phyloP scores from a whole-genome alignment of 495 filamentous ascomycete genomes.

The Ascobolus immersus region DNA sequence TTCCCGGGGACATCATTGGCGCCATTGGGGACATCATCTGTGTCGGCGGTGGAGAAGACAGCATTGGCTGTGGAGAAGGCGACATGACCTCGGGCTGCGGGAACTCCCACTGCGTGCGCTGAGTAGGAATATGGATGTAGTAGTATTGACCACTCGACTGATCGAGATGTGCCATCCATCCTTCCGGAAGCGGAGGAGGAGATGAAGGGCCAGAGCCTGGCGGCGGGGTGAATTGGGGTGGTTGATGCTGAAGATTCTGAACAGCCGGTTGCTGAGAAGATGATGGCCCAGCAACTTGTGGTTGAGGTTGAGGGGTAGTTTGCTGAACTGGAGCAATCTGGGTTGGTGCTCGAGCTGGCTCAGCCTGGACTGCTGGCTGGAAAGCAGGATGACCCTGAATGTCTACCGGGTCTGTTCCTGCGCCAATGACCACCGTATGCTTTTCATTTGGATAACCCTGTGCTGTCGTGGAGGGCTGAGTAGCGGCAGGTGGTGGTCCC shows the following conservation, averaged over 20 bases:
- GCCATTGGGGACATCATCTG: slow-evolving; percentile 54
- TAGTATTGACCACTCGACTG: slow-evolving; percentile 92
- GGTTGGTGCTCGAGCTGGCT: too few relatives aligned
- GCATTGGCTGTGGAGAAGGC: slow-evolving; percentile 27
- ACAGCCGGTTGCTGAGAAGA: slow-evolving; percentile 24
- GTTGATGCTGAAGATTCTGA: slow-evolving; percentile 17
- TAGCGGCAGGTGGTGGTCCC: slow-evolving; percentile 18
- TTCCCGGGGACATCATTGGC: slow-evolving; percentile 38
- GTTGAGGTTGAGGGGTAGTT: slow-evolving; percentile 3
- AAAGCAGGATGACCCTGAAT: slow-evolving; percentile 13
- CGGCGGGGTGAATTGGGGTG: slow-evolving; percentile 24
- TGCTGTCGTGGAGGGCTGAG: slow-evolving; percentile 30
- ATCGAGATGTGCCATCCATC: slow-evolving; percentile 94
- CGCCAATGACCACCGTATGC: slow-evolving; percentile 19
- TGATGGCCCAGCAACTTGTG: too few relatives aligned
- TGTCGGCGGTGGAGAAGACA: slow-evolving; percentile 47
- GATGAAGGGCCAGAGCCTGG: slow-evolving; percentile 41
- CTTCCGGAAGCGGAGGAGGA: slow-evolving; percentile 80
- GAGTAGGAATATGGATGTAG: slow-evolving; percentile 88
- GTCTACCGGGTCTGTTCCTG: slow-evolving; percentile 6
- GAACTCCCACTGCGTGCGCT: slow-evolving; percentile 96
- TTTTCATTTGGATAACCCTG: slow-evolving; percentile 22
- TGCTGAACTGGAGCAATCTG: not conserved
- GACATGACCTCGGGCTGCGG: slow-evolving; percentile 34
- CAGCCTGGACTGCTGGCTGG: too few relatives aligned